Conservation (phyloP, 805 yeast genomes). For the Yarrowia phangngaensis region DNA sequence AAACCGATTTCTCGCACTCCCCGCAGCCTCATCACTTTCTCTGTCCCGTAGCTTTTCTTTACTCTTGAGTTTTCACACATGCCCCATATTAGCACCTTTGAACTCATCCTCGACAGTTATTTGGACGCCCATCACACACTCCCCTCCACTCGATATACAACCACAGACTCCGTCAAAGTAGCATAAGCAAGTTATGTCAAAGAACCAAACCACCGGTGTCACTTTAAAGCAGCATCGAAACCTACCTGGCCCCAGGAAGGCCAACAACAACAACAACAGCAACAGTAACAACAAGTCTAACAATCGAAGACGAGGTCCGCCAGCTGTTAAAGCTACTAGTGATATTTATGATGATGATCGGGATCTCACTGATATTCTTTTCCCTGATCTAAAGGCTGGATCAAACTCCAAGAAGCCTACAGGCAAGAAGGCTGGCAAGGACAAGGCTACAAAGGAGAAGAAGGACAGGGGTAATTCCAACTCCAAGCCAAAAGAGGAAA, state of each 20-base stretch:
- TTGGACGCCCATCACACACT: background rate
- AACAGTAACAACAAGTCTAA: constrained; percentile 7
- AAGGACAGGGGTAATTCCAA: background rate
- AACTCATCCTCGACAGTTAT: background rate
- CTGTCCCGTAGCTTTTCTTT: too few species aligned
- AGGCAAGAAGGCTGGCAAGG: constrained; percentile 16
- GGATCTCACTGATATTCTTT: constrained; percentile 14
- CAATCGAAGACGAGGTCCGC: constrained; percentile 5
- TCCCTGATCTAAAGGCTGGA: constrained; percentile 5
- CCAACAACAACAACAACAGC: constrained; percentile 11
- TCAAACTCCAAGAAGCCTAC: constrained; percentile 2
- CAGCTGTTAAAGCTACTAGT: background rate
- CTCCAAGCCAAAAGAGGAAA: constrained; percentile 20
- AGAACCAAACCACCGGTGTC: constrained; percentile 12
- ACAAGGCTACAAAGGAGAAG: constrained; percentile 1
- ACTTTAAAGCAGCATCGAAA: constrained; percentile 14
- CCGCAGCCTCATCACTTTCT: constrained; percentile 7
- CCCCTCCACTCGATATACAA: too few species aligned
- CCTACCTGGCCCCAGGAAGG: constrained; percentile 11
- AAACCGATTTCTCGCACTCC: too few species aligned
- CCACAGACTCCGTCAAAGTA: background rate
- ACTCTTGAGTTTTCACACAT: constrained; percentile 10
- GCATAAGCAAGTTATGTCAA: constrained; percentile 4
- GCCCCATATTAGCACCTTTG: constrained; percentile 1
- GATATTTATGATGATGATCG: constrained; percentile 10